These are phyloP conservation scores for Umbelopsis isabellina DNA, from an alignment of 192 early-diverging fungal species.

Conservation along the genomic window DNA sequence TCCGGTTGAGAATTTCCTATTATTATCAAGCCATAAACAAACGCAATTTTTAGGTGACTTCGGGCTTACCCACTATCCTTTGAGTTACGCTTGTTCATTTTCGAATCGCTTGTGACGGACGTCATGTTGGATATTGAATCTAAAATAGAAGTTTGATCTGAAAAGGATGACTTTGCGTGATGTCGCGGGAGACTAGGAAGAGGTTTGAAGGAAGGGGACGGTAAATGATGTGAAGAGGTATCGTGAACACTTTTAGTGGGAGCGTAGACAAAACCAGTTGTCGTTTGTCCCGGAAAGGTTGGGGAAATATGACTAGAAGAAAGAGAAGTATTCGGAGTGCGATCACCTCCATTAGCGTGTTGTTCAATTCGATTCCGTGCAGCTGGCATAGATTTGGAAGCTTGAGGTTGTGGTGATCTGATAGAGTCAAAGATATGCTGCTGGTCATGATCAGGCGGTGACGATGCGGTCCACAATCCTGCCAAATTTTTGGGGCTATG, in stretches of 20 bases:
- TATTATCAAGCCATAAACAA: conserved; percentile 12
- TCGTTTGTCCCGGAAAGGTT: conserved; percentile 1
- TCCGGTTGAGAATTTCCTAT: conserved; percentile 17
- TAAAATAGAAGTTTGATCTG: not conserved
- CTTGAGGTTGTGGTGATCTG: conserved; percentile 11
- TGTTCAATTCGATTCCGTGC: conserved; percentile 18
- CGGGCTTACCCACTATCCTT: conserved; percentile 8
- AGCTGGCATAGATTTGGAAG: conserved; percentile 17
- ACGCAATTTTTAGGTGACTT: not conserved
- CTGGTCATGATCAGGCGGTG: not conserved
- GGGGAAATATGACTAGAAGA: conserved; percentile 11
- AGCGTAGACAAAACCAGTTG: conserved; percentile 25
- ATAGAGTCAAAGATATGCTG: not conserved
- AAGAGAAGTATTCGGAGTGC: conserved; percentile 12
- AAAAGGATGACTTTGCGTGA: not conserved
- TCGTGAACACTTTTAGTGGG: conserved; percentile 11
- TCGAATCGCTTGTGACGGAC: not conserved
- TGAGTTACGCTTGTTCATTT: not conserved
- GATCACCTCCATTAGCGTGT: not conserved
- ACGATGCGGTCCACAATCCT: not conserved
- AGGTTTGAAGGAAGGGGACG: not conserved
- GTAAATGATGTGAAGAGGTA: not conserved
- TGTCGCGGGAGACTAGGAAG: not conserved
- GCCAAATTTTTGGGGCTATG: conserved; percentile 5
- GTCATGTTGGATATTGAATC: not conserved